Evolutionary conservation across 371 early-diverging fungal species (phyloP).

Genomic region (Saksenaea oblongispora): DNA sequence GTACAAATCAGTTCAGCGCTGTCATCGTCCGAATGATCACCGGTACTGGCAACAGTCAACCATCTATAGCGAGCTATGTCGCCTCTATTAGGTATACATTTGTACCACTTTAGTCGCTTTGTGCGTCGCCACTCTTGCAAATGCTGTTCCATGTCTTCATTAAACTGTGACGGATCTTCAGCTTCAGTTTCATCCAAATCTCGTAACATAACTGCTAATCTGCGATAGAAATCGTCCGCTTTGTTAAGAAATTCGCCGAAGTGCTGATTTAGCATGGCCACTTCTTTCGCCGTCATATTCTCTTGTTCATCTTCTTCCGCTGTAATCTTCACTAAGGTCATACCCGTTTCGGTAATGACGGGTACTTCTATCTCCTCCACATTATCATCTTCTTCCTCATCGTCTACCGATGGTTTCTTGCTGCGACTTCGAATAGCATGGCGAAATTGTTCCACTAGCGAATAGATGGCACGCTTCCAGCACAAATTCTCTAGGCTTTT

Average conservation of each 20-base stretch:
- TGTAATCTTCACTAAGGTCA: slow-evolving; percentile 15
- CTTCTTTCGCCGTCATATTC: slow-evolving; percentile 14
- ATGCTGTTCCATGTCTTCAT: slow-evolving; percentile 15
- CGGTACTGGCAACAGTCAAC: slow-evolving; percentile 30
- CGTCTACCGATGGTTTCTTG: neutral
- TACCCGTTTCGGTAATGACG: slow-evolving; percentile 8
- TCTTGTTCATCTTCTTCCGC: slow-evolving; percentile 7
- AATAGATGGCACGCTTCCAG: slow-evolving; percentile 68
- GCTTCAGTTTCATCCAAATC: slow-evolving; percentile 20
- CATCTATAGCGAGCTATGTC: slow-evolving; percentile 67
- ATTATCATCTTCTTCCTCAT: slow-evolving; percentile 17
- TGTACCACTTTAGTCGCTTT: slow-evolving; percentile 53
- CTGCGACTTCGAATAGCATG: slow-evolving; percentile 37
- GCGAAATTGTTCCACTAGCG: slow-evolving; percentile 62
- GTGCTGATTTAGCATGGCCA: slow-evolving; percentile 6
- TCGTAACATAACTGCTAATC: slow-evolving; percentile 36
- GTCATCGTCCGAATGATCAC: slow-evolving; percentile 22
- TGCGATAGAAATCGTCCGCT: slow-evolving; percentile 50
- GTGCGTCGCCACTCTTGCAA: slow-evolving; percentile 39
- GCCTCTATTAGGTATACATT: slow-evolving; percentile 52
- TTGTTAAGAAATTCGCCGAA: slow-evolving; percentile 35
- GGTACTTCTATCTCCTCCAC: slow-evolving; percentile 1
- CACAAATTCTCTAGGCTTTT: slow-evolving; percentile 64
- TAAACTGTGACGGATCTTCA: neutral
- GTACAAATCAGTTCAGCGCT: neutral